These are phyloP conservation scores for Flaveria bidentis DNA, from an alignment of 129 eudicot species.

Conservation along the genomic window DNA sequence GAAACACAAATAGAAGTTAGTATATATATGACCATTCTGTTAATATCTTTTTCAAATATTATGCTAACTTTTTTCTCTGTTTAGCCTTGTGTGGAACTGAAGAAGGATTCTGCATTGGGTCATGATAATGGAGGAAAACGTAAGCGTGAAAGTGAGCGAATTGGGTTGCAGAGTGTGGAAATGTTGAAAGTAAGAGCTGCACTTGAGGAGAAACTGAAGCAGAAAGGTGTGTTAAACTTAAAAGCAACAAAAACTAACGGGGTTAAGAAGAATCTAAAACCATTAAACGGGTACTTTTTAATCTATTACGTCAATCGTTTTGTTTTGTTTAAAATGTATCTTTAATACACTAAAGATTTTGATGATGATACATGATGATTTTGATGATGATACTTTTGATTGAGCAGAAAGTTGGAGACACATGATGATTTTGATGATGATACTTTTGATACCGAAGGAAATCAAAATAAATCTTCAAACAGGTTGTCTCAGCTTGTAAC, in stretches of 20 bases:
- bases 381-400: conserved; percentile 30
- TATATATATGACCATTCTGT: background rate
- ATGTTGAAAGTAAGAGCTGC: conserved; percentile 93
- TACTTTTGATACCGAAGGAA: conserved; percentile 47
- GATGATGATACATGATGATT: conserved; percentile 52
- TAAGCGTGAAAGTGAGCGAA: conserved; percentile 52
- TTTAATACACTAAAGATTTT: background rate
- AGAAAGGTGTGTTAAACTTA: conserved; percentile 63
- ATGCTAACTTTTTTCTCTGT: background rate
- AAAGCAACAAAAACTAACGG: conserved; percentile 45
- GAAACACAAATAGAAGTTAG: conserved; percentile 44
- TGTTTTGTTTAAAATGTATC: background rate
- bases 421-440: conserved; percentile 87
- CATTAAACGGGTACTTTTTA: conserved; percentile 55
- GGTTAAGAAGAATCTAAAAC: conserved; percentile 40
- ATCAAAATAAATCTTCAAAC: conserved; percentile 25
- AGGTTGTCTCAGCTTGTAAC: conserved; percentile 53
- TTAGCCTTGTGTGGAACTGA: conserved; percentile 41
- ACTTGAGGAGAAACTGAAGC: conserved; percentile 87
- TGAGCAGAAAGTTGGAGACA: conserved; percentile 72
- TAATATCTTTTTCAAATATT: conserved; percentile 16
- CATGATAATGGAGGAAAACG: conserved; percentile 35
- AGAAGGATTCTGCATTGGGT: conserved; percentile 32
- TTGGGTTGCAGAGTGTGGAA: conserved; percentile 71
- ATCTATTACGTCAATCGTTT: background rate